A percentile compares a stretch with the other conserved stretches of the same genome.
Conservation (phyloP, 441 rosid species). For the Adansonia rubrostipa region DNA sequence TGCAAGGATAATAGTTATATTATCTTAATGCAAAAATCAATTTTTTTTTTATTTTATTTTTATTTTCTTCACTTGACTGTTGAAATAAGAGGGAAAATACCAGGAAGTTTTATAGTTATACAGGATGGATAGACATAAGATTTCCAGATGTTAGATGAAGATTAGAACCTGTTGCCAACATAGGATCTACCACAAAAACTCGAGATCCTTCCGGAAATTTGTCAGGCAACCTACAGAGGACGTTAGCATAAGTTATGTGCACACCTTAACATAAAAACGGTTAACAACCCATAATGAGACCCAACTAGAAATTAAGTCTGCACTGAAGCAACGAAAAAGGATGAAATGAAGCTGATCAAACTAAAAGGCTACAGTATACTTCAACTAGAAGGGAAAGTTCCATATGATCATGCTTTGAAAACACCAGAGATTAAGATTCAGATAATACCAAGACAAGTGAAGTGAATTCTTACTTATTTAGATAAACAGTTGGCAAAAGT, state of each 20-base stretch:
- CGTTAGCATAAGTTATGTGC: slow-evolving; percentile 16
- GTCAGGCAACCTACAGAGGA: slow-evolving; percentile 70
- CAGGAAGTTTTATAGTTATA: neutral
- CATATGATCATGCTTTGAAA: neutral
- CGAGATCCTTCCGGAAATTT: slow-evolving; percentile 64
- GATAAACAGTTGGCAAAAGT: slow-evolving; percentile 74
- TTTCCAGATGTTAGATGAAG: slow-evolving; percentile 15
- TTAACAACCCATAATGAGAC: neutral
- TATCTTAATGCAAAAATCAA: neutral
- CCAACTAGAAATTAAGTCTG: neutral
- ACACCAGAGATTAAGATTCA: neutral
- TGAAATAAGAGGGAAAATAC: neutral
- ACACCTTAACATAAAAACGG: neutral
- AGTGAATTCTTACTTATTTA: slow-evolving; percentile 72
- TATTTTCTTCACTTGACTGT: neutral
- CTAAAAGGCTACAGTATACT: neutral
- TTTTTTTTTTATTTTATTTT: neutral
- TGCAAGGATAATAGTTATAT: neutral
- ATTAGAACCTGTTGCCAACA: slow-evolving; percentile 83
- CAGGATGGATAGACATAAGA: neutral
- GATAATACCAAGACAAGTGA: slow-evolving; percentile 1
- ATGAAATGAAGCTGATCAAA: neutral
- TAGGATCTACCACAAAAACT: slow-evolving; percentile 85
- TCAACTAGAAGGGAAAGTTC: slow-evolving; percentile 6
- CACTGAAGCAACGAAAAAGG: neutral